Evolutionary conservation across 345 rosid genomes (phyloP), one percentile per base, ranked within the genome.

Genomic region (Carallia pectinifolia): DNA sequence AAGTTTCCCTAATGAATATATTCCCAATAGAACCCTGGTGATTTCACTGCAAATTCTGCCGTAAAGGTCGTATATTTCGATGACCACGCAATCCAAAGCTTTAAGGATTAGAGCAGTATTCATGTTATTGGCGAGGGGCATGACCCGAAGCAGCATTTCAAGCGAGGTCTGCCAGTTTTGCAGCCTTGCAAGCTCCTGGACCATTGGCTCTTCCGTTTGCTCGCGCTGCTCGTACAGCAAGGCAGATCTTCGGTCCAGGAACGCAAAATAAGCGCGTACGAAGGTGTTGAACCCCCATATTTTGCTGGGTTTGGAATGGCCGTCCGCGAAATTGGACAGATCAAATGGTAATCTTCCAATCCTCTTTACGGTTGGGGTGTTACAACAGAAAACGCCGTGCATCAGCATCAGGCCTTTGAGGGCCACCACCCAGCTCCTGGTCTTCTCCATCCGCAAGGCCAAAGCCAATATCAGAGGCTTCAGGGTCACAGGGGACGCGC

Each of bases 381-480:
- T 87, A 55, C 90, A 89, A 55, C 90, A 85, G 67, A 91, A 80
- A 37, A 93, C 84, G 31, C 96, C 94, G 23, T 23, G 23, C 23
- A 23, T 23, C 23, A 23, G 23, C 23, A 23, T 23, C 23, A 23
- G 23, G 23, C 97, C 86, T 33, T 91, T 93, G 52, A 93, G 75
- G 5, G 94, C 94, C 4, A 91, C 97, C 2, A 80, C 80, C 97
- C 98, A 93, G 76, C 87, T 81, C 31, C 76, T 73, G 4, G 96
- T 88, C 38, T 84, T 85, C 67, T 74, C 79, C 71, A 89, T 84
- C 4, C 98, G 81, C 34, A 66, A 47, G n/a, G 90, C 76, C 65
- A 91, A 70, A 27, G 84, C 77, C 56, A 79, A 71, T 2, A 85
- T 66, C 6, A 93, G 75, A 34, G 94, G 89, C 73, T 80, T 82